Percentiles rank a stretch among this genome's conserved stretches.
These are phyloP conservation scores for Eucalyptus pumila DNA, from an alignment of 345 rosid species.

Conservation along the genomic window DNA sequence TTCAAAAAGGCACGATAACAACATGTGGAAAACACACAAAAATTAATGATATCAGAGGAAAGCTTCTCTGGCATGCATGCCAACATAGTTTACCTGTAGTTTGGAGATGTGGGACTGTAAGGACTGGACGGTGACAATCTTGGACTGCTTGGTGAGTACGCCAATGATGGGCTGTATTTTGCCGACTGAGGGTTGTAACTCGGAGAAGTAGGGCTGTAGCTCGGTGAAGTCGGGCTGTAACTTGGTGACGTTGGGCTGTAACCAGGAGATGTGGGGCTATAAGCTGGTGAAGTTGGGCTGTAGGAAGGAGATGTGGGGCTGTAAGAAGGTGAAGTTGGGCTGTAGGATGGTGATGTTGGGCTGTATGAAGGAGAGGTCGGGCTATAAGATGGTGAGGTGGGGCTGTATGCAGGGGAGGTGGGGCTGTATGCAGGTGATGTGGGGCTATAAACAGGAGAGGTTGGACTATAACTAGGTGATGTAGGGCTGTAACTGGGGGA, in stretches of 20 bases:
- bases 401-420: slow-evolving; percentile 75
- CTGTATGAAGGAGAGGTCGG: slow-evolving; percentile 84
- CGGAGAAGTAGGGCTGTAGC: slow-evolving; percentile 65
- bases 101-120: slow-evolving; percentile 93
- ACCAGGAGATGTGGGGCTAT: slow-evolving; percentile 73
- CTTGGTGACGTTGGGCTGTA: slow-evolving; percentile 84
- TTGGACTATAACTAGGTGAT: slow-evolving; percentile 65
- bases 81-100: slow-evolving; percentile 44
- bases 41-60: neutral
- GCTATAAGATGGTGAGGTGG: slow-evolving; percentile 72
- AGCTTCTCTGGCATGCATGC: neutral
- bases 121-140: slow-evolving; percentile 83
- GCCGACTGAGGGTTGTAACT: slow-evolving; percentile 65
- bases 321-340: slow-evolving; percentile 66
- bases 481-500: slow-evolving; percentile 82
- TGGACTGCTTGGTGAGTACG: slow-evolving; percentile 91
- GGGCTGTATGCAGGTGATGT: slow-evolving; percentile 71
- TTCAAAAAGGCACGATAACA: neutral
- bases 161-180: slow-evolving; percentile 69
- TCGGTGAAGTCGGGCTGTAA: slow-evolving; percentile 73
- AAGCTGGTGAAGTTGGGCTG: slow-evolving; percentile 79
- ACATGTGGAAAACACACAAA: neutral
- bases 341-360: slow-evolving; percentile 79
- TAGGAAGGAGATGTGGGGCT: slow-evolving; percentile 76
- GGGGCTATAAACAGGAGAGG: slow-evolving; percentile 69